Base-by-base conservation (phyloP, 768 basidiomycete genomes). In the Hericium rajendrae region DNA sequence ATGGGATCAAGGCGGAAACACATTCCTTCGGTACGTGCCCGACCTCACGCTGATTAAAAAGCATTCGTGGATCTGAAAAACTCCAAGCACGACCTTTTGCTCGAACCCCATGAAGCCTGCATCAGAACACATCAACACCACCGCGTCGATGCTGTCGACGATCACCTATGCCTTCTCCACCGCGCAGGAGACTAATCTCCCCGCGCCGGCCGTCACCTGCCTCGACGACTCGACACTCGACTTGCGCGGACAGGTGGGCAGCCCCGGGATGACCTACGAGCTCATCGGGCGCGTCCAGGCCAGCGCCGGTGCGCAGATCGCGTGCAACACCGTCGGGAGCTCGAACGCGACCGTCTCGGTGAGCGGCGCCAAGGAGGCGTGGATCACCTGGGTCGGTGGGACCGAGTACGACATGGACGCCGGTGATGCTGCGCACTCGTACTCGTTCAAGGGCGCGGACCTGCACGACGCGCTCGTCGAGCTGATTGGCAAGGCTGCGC, bases 351-450 rank as follows among this genome's bases (percentile, higher is more conserved):
- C 77, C 1, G 57, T 88, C 20, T 69, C 68, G 37, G 73, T 88
- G 13, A 67, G 65, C 9, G 70, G 72, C 18, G 72, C 78, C 24
- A 70, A 71, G 2, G 81, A 83, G 57, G 74, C 82, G 0, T 86
- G 81, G 83, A 69, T 88, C 61, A 78, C 80, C 6, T 88, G 86
- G 85, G 79, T 82, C n/a, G 87, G 86, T 15, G 85, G 76, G 22
- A 89, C 88, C 13, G 77, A 88, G 50, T 89, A 83, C 65, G 73
- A 80, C 59, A 79, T 82, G 68, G 68, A 78, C 60, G 81, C 85
- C 0, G 87, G 87, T 26, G 76, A 80, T 59, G 72, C 70, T 3
- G 74, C 75, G 12, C 75, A 75, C 64, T 67, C 71, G 43, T 89
- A 82, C 63, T 77, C 85, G 3, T 90, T 90, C 76, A 66, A 72